phyloP scores from a whole-genome alignment of 495 filamentous ascomycete species.

The Lophiotrema nucula region DNA sequence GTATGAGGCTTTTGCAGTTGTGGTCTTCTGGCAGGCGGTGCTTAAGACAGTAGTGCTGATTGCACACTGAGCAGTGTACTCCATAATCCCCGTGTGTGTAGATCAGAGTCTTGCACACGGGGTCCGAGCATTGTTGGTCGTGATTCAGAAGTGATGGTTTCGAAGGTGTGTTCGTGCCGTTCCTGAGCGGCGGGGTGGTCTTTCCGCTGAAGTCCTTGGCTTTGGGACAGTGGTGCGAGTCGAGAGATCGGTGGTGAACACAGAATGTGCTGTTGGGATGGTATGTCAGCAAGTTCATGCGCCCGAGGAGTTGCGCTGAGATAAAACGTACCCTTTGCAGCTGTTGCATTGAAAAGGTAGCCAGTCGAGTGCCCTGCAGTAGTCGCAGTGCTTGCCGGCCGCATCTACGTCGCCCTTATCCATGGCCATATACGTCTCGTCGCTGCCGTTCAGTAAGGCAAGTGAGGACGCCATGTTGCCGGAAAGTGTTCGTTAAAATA shows the following conservation, averaged over 20 bases:
- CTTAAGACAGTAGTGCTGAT: constrained; percentile 84
- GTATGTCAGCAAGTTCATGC: too few relatives aligned
- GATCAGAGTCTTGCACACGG: constrained; percentile 79
- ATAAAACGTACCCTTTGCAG: constrained; percentile 54
- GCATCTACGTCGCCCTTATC: constrained; percentile 65
- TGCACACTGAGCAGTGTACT: constrained; percentile 78
- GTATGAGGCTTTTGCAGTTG: constrained; percentile 70
- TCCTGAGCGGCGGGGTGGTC: neutral
- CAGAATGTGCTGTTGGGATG: constrained; percentile 86
- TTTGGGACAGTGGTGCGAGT: constrained; percentile 73
- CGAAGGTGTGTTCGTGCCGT: constrained; percentile 1
- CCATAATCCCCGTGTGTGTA: constrained; percentile 74
- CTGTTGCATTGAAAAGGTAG: constrained; percentile 93
- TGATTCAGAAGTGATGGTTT: constrained; percentile 61
- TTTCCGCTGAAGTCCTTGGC: constrained; percentile 80
- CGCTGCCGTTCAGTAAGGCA: constrained; percentile 28
- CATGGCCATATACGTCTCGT: constrained; percentile 56
- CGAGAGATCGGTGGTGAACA: constrained; percentile 90
- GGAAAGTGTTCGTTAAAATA: neutral
- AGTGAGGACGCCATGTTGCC: constrained; percentile 46
- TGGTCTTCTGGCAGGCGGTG: constrained; percentile 88
- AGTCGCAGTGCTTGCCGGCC: constrained; percentile 90
- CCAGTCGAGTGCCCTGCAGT: constrained; percentile 94
- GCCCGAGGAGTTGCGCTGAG: constrained; percentile 15
- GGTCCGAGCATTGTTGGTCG: constrained; percentile 67